A percentile compares a stretch with the other conserved stretches of the same genome.
These are phyloP conservation scores for Penicillium oxalicum DNA, from an alignment of 2,329 filamentous ascomycete species.

Conservation along the genomic window DNA sequence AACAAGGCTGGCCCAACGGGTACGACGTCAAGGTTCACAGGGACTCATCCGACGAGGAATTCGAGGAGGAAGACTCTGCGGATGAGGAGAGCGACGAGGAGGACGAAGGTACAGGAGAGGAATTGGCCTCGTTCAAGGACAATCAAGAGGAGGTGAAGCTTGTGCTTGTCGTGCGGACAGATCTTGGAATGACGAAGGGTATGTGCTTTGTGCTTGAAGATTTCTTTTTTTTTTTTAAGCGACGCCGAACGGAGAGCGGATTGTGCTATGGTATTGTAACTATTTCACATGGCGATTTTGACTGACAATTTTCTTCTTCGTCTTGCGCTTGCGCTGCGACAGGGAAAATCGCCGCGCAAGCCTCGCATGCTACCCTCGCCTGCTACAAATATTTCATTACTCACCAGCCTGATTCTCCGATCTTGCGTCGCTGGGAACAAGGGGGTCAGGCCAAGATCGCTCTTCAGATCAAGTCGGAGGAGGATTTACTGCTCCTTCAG, in stretches of 20 bases:
- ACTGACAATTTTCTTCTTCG: background rate
- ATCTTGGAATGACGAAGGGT: constrained; percentile 98
- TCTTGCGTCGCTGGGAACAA: constrained; percentile 79
- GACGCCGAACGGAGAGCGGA: constrained; percentile 83
- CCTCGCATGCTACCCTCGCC: constrained; percentile 89
- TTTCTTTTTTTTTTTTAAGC: background rate
- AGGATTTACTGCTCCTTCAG: constrained; percentile 68
- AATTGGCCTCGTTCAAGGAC: constrained; percentile 44
- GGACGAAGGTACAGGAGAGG: constrained; percentile 54
- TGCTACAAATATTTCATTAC: constrained; percentile 82
- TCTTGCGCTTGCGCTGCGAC: constrained; percentile 5
- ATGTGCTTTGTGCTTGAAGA: constrained; percentile 24
- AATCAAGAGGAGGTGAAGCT: constrained; percentile 84
- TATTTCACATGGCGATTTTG: background rate
- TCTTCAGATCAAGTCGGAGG: constrained; percentile 78
- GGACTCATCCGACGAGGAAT: constrained; percentile 39
- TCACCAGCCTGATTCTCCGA: constrained; percentile 47
- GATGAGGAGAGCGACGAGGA: constrained; percentile 60
- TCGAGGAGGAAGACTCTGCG: constrained; percentile 46
- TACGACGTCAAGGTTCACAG: constrained; percentile 45
- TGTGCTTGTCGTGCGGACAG: constrained; percentile 84
- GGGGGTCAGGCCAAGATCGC: constrained; percentile 90
- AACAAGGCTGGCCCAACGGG: constrained; percentile 50
- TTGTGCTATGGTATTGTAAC: constrained; percentile 24
- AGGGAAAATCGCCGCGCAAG: constrained; percentile 98